Percentiles rank a stretch among this genome's conserved stretches.
Conservation (phyloP, 768 basidiomycete genomes). For the Exidia glandulosa region DNA sequence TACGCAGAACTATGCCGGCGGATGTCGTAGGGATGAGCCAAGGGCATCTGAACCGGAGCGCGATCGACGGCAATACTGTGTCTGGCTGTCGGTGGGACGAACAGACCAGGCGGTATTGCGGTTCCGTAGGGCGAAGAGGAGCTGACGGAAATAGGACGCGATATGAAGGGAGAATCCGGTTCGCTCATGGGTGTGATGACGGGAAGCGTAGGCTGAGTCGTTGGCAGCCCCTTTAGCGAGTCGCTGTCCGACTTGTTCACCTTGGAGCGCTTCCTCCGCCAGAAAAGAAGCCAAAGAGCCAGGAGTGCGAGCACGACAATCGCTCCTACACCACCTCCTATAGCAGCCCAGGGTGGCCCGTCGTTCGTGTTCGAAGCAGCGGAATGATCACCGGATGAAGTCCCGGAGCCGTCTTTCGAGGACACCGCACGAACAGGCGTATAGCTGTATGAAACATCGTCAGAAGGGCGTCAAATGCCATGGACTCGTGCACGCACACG, state of each 20-base stretch:
- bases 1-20: not conserved
- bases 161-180: not conserved
- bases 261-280: not conserved
- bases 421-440: not conserved
- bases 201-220: not conserved
- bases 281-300: not conserved
- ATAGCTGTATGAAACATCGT: not conserved
- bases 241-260: not conserved
- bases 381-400: too few relatives aligned
- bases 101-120: not conserved
- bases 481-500: constrained; percentile 1
- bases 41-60: not conserved
- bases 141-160: not conserved
- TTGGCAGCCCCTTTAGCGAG: not conserved
- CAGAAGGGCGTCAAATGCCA: not conserved
- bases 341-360: not conserved
- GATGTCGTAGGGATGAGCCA: not conserved
- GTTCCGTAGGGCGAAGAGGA: not conserved
- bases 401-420: not conserved
- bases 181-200: not conserved
- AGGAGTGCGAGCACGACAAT: not conserved
- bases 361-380: too few relatives aligned
- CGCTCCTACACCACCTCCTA: constrained; percentile 2
- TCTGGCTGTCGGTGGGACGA: too few relatives aligned
- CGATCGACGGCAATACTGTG: too few relatives aligned